phyloP scores from a whole-genome alignment of 768 basidiomycete species.

The Hydnomerulius pinastri region DNA sequence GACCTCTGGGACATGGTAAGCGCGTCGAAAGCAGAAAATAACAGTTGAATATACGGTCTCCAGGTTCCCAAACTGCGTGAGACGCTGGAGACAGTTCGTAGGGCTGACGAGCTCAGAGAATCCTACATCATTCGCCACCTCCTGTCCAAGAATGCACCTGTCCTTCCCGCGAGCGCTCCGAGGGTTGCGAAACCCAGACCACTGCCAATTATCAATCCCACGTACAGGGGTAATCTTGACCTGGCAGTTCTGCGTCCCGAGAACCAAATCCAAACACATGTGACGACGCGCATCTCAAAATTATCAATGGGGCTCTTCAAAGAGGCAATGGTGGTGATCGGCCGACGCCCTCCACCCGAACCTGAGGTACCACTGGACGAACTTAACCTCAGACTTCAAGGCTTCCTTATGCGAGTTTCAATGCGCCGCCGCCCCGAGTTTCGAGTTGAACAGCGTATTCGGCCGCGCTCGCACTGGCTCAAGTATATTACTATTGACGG shows the following conservation, averaged over 20 bases:
- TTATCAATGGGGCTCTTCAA: constrained; percentile 54
- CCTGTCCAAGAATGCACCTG: constrained; percentile 8
- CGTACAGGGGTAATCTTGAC: constrained; percentile 49
- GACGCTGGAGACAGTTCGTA: constrained; percentile 23
- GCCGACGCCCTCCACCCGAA: constrained; percentile 34
- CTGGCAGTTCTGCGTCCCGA: constrained; percentile 55
- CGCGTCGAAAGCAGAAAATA: not conserved
- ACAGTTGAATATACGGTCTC: not conserved
- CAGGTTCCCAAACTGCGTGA: constrained; percentile 23
- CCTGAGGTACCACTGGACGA: constrained; percentile 11
- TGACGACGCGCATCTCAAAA: constrained; percentile 59
- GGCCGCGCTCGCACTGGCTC: constrained; percentile 35
- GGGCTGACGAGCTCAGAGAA: constrained; percentile 19
- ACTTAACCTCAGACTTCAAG: constrained; percentile 18
- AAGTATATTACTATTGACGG: constrained; percentile 45
- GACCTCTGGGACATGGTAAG: constrained; percentile 33
- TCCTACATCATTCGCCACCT: constrained; percentile 23
- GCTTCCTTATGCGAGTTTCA: constrained; percentile 22
- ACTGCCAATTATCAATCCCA: not conserved
- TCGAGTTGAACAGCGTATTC: constrained; percentile 35
- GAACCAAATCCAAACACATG: constrained; percentile 56
- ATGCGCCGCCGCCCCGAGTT: constrained; percentile 16
- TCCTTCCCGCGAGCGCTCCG: constrained; percentile 7
- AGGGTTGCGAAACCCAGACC: not conserved
- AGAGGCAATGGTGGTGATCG: constrained; percentile 58